Conservation (phyloP, 148 eudicot genomes). For the Suaeda aralocaspica region DNA sequence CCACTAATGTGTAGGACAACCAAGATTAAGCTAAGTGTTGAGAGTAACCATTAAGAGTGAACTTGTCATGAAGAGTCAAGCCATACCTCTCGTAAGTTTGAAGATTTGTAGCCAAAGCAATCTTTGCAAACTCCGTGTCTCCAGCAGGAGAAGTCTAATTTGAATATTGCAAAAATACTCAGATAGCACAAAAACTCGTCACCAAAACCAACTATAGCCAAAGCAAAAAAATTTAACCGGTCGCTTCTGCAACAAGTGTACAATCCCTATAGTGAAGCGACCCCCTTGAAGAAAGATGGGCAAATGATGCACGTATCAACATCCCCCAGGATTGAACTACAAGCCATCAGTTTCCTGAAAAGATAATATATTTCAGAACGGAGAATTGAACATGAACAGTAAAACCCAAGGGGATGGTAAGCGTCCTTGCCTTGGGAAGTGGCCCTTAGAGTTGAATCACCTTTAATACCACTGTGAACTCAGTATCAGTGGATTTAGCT, state of each 20-base stretch:
- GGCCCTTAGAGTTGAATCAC: conserved; percentile 98
- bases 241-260: conserved; percentile 95
- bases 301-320: conserved; percentile 96
- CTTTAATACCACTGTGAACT: conserved; percentile 90
- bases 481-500: conserved; percentile 54
- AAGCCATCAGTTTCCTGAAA: conserved; percentile 92
- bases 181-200: not conserved
- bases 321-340: conserved; percentile 80
- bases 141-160: conserved; percentile 96
- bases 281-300: conserved; percentile 99
- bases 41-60: not conserved
- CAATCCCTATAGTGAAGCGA: conserved; percentile 81
- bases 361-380: conserved; percentile 19
- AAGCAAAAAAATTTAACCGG: conserved; percentile 36
- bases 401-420: not conserved
- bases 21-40: no score
- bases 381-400: conserved; percentile 8
- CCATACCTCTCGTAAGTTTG: conserved; percentile 88
- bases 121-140: conserved; percentile 94
- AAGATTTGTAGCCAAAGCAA: conserved; percentile 96
- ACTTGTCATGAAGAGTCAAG: conserved; percentile 6
- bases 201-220: not conserved
- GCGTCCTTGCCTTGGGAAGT: conserved; percentile 79
- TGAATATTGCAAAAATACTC: conserved; percentile 8
- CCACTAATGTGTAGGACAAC: conserved; percentile 51